Evolutionary conservation across 768 basidiomycete genomes (phyloP), one percentile per base, ranked within the genome.

Genomic region (Chalciporus sphaerocephalus): DNA sequence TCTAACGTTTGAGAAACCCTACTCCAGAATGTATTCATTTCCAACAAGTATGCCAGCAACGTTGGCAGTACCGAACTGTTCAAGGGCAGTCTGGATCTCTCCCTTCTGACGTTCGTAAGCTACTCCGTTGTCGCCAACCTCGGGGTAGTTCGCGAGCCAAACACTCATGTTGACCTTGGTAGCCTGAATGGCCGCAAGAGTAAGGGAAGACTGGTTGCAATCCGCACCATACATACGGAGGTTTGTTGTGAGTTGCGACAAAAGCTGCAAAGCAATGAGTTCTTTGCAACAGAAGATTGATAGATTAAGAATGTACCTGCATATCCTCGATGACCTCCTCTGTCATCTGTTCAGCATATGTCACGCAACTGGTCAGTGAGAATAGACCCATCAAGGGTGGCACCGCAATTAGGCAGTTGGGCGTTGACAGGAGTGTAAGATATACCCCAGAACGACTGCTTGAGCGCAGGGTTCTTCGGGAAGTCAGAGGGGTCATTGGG

Each of bases 21-120:
- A 85, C 81, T 92, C 80, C 39, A 93, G 74, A 60, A 92, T 88
- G 61, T 80, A 91, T 67, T 95, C 92, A 60, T 96, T 95, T 25
- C 95, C 93, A 25, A 96, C 93, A 11, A 86, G 93, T 30, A 97
- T 58, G 8, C 95, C 95, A 0, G 69, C 70, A 42, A 97, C 78
- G 56, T 92, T 65, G 48, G 77, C 77, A 2, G 79, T 76, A 24
- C 94, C 94, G 60, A 84, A 97, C 1, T 78, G 82, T 60, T 85
- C 61, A 43, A 97, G 68, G 8, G 85, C 92, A 3, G 71, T 61
- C 51, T 81, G 67, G 45, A 93, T 79, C n/a, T 68, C 64, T 49
- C 77, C 74, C 17, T 77, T 78, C 64, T 99, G 95, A 30, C 86
- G 79, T 1, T 63, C 40, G 61, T 93, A 96, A 3, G 89, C 84